Base-by-base conservation (phyloP, 768 basidiomycete genomes). In the Tylopilus sp. region DNA sequence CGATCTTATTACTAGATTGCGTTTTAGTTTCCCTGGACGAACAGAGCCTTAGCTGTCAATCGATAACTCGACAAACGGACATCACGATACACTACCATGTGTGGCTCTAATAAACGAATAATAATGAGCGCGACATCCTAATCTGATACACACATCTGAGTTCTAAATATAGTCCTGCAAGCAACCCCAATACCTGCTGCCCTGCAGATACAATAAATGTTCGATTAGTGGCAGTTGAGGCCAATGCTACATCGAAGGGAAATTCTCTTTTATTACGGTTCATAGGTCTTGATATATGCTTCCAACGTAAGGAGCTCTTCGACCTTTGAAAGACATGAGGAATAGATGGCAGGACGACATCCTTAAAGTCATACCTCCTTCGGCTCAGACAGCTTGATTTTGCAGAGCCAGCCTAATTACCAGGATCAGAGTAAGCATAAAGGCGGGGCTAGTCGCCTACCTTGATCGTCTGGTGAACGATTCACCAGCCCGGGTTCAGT, bases 391-490 rank as follows among this genome's bases (percentile, higher is more conserved):
- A 97, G 69, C 67, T 86, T 82, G 62, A 99, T 86, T 76, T 91
- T 95, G 83, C 88, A 94, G 41, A 99, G 82, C 95, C 95, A 99
- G 50, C 95, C 95, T 98, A 57, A 7, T 25, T 28, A 21, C 6
- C 21, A 10, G 22, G 38, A 13, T 47, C 47, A 52, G 44, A 20
- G 4, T 17, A 40, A 3, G n/a, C 1, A 10, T 10, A 21, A 39
- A 40, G 35, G 18, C 9, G 2, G 11, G 7, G 12, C 18, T 2
- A 5, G 13, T 35, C 28, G 57, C 79, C 59, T 58, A 94, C 95
- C 95, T 65, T 90, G 74, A 22, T 80, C 78, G 65, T 95, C 88
- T 0, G 93, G 82, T 10, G 85, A 85, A 69, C 91, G 91, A 79
- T 98, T 98, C 45, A 99, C 73, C 38, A 98, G 72, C 18, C 83